A percentile compares a stretch with the other conserved stretches of the same genome.
phyloP scores from a whole-genome alignment of 768 basidiomycete genomes.

The Agaricus subrufescens region DNA sequence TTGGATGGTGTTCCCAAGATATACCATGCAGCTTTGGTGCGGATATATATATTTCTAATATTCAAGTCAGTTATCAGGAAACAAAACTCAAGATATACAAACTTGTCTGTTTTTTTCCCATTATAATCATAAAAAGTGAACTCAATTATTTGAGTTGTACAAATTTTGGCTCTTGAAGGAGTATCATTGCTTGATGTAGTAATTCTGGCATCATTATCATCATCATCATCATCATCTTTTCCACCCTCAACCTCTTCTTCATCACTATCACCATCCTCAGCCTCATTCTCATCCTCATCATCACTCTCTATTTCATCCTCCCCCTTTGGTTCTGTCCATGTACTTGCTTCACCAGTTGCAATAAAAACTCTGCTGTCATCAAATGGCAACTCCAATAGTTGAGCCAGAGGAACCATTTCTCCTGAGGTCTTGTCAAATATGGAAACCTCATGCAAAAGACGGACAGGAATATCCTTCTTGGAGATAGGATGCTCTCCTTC shows the following conservation, averaged over 20 bases:
- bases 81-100: slow-evolving; percentile 12
- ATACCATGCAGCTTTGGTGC: slow-evolving; percentile 66
- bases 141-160: slow-evolving; percentile 39
- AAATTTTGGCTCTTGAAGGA: background rate
- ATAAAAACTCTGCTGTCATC: slow-evolving; percentile 19
- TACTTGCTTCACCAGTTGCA: slow-evolving; percentile 36
- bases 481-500: slow-evolving; percentile 39
- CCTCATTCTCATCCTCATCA: slow-evolving; percentile 19
- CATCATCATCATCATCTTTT: slow-evolving; percentile 15
- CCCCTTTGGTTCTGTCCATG: slow-evolving; percentile 27
- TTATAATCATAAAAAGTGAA: slow-evolving; percentile 41
- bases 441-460: slow-evolving; percentile 48
- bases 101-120: slow-evolving; percentile 40
- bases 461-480: slow-evolving; percentile 43
- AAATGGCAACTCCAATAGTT: slow-evolving; percentile 31
- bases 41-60: slow-evolving; percentile 57
- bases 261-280: slow-evolving; percentile 15
- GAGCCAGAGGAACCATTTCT: slow-evolving; percentile 34
- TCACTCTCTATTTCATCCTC: slow-evolving; percentile 23
- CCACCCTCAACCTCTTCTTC: slow-evolving; percentile 6
- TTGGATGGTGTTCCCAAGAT: slow-evolving; percentile 49
- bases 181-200: background rate
- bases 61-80: background rate
- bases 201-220: background rate
- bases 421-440: slow-evolving; percentile 39